Conservation (phyloP, 2,329 filamentous ascomycete species). For the Verruconis gallopava region DNA sequence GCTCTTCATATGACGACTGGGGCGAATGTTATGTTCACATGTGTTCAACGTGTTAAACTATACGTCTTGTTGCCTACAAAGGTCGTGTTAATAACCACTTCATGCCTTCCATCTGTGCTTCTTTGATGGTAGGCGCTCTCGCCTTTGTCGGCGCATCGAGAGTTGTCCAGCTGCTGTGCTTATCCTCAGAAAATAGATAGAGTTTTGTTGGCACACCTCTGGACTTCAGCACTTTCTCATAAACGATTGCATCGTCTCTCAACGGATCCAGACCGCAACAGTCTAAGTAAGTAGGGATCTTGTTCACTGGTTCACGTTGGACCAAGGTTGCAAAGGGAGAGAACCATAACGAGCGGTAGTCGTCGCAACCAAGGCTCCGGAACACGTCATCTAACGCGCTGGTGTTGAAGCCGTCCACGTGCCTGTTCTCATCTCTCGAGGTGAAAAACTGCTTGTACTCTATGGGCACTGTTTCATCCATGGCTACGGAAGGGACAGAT, state of each 20-base stretch:
- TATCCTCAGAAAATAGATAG: constrained; percentile 1
- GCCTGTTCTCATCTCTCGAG: constrained; percentile 1
- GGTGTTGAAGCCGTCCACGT: constrained; percentile 1
- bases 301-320: neutral
- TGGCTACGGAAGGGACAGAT: neutral
- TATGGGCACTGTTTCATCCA: constrained; percentile 5
- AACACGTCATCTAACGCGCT: neutral
- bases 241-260: constrained; percentile 12
- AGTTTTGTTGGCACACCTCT: constrained; percentile 1
- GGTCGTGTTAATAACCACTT: constrained; percentile 6
- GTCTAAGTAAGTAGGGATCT: constrained; percentile 2
- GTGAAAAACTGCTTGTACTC: constrained; percentile 3
- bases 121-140: neutral
- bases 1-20: too few species aligned
- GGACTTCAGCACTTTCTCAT: constrained; percentile 10
- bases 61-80: too few species aligned
- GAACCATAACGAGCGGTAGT: neutral
- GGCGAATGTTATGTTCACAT: too few species aligned
- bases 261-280: constrained; percentile 11
- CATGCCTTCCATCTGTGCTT: constrained; percentile 3
- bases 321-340: neutral
- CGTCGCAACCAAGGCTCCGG: neutral
- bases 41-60: too few species aligned
- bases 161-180: neutral
- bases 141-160: neutral